Percentiles rank a stretch among this genome's conserved stretches.
phyloP scores from a whole-genome alignment of 1,284 basidiomycete genomes.

The Cryptococcus sp. region DNA sequence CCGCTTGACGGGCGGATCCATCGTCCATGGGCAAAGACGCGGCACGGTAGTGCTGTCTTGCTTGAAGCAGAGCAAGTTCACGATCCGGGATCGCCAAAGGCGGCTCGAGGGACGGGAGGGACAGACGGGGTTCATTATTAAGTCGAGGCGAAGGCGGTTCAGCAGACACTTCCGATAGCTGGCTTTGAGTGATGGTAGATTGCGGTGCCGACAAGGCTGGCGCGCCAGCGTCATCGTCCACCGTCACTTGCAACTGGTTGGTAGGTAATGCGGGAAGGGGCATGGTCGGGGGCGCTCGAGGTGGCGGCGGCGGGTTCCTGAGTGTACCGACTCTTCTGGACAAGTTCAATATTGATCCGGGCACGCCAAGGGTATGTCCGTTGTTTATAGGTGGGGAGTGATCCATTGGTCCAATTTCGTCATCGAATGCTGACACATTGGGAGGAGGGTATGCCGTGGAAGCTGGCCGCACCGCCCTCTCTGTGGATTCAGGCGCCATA shows the following conservation, averaged over 20 bases:
- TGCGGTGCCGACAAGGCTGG: background rate
- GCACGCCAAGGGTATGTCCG: too few relatives aligned
- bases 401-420: too few relatives aligned
- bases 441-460: too few relatives aligned
- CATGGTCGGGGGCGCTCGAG: conserved; percentile 10
- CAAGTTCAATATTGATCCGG: background rate
- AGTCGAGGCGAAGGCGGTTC: background rate
- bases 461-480: too few relatives aligned
- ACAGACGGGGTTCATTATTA: background rate
- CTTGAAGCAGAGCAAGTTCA: conserved; percentile 3
- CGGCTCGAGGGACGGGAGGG: conserved; percentile 3
- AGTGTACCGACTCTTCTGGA: background rate
- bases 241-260: background rate
- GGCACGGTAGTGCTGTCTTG: conserved; percentile 3
- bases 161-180: background rate
- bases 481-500: too few relatives aligned
- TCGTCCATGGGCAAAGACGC: conserved; percentile 3
- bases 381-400: too few relatives aligned
- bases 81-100: conserved; percentile 1
- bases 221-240: background rate
- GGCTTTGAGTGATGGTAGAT: too few relatives aligned
- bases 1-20: background rate
- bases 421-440: too few relatives aligned
- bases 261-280: conserved; percentile 16
- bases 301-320: conserved; percentile 10